These are phyloP conservation scores for Cladorrhinum sp. DNA, from an alignment of 2,329 filamentous ascomycete species.

Conservation along the genomic window DNA sequence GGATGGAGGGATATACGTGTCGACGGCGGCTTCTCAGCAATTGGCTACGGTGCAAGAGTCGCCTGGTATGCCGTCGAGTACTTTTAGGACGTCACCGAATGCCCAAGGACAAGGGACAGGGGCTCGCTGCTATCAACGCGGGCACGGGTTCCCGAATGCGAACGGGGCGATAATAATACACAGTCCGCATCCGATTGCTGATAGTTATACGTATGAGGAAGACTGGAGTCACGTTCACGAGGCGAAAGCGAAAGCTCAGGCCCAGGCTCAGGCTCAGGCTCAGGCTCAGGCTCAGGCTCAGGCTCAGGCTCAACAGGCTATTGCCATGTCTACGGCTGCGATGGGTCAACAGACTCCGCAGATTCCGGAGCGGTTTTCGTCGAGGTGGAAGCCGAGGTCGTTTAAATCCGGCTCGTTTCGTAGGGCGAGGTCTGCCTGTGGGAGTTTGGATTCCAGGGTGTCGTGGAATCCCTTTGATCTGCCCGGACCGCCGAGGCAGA, in stretches of 20 bases:
- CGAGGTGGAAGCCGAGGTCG: not conserved
- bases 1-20: not conserved
- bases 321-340: not conserved
- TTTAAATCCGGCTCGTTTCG: not conserved
- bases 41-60: not conserved
- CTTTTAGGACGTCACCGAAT: not conserved
- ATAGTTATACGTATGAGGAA: slow-evolving; percentile 7
- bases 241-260: not conserved
- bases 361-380: slow-evolving; percentile 1
- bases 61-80: not conserved
- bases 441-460: not conserved
- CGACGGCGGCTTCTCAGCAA: not conserved
- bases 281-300: too few relatives aligned
- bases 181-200: slow-evolving; percentile 9
- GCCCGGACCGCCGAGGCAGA: slow-evolving; percentile 4
- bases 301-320: not conserved
- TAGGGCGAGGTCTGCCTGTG: not conserved
- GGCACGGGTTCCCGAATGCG: too few relatives aligned
- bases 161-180: not conserved
- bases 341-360: not conserved
- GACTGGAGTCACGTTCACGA: slow-evolving; percentile 4
- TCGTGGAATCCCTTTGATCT: slow-evolving; percentile 6
- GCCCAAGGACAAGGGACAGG: not conserved
- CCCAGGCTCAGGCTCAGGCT: too few relatives aligned
- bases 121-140: not conserved